Evolutionary conservation across 208 protist species (phyloP).

Genomic region (Leishmania turanica): DNA sequence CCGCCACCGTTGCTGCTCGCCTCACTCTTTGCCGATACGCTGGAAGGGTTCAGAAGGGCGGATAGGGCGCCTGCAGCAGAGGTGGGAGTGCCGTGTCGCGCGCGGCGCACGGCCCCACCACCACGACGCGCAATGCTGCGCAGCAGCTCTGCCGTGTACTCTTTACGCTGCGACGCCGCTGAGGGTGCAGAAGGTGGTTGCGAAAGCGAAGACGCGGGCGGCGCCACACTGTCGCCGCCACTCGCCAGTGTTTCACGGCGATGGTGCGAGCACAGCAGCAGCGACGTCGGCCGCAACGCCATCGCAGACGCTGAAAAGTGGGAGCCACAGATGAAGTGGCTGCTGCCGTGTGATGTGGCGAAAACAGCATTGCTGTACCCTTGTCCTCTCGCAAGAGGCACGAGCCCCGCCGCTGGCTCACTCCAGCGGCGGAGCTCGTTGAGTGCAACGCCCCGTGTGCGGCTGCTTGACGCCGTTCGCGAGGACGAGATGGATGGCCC

Average conservation of each 20-base stretch:
- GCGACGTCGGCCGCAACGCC: neutral
- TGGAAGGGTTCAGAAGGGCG: neutral
- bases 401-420: neutral
- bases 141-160: constrained; percentile 22
- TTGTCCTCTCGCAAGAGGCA: neutral
- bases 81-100: neutral
- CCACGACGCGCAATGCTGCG: constrained; percentile 25
- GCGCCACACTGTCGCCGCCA: neutral
- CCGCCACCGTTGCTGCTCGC: neutral
- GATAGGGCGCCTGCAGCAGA: neutral
- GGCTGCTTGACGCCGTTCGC: neutral
- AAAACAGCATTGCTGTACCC: neutral
- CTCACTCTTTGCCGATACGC: neutral
- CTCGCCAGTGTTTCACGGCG: neutral
- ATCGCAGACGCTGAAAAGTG: neutral
- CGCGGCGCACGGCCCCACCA: constrained; percentile 6
- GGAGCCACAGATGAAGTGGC: neutral
- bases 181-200: neutral
- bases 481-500: neutral
- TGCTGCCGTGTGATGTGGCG: neutral
- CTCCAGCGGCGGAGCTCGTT: neutral
- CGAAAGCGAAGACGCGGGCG: neutral
- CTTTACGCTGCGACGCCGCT: neutral
- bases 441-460: neutral
- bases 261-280: constrained; percentile 1